These are phyloP conservation scores for Ganoderma lucidum DNA, from an alignment of 1,284 basidiomycete species.

Conservation along the genomic window DNA sequence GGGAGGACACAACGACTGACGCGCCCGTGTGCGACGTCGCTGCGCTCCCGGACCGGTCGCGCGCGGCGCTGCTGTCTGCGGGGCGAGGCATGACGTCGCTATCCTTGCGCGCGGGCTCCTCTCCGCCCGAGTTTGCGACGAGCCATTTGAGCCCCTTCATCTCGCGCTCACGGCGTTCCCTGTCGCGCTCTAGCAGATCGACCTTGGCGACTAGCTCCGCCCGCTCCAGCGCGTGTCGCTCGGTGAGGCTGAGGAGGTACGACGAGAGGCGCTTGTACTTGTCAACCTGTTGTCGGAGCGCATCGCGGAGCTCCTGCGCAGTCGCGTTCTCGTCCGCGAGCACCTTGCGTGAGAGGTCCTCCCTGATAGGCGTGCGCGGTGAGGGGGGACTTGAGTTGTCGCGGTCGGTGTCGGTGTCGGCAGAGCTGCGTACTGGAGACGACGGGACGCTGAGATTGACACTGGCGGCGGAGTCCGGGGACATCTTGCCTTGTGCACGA, in stretches of 20 bases:
- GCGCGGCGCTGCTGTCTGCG: conserved; percentile 3
- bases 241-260: conserved; percentile 49
- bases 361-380: conserved; percentile 17
- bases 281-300: conserved; percentile 42
- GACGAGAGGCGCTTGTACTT: conserved; percentile 48
- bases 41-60: conserved; percentile 22
- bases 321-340: conserved; percentile 31
- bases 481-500: conserved; percentile 18
- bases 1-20: background rate
- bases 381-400: background rate
- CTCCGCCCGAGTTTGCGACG: conserved; percentile 44
- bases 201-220: conserved; percentile 48
- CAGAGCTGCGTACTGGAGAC: conserved; percentile 24
- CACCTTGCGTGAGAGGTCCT: conserved; percentile 20
- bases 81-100: conserved; percentile 23
- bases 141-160: conserved; percentile 59
- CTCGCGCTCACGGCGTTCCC: conserved; percentile 52
- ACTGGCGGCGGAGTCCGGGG: conserved; percentile 12
- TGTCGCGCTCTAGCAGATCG: conserved; percentile 51
- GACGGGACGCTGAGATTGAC: conserved; percentile 15
- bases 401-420: conserved; percentile 15
- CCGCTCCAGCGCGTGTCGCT: conserved; percentile 53
- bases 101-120: conserved; percentile 24
- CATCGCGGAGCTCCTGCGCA: conserved; percentile 41
- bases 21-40: conserved; percentile 13